Evolutionary conservation across 2,329 filamentous ascomycete species (phyloP).

Genomic region (Colletotrichum sp.): DNA sequence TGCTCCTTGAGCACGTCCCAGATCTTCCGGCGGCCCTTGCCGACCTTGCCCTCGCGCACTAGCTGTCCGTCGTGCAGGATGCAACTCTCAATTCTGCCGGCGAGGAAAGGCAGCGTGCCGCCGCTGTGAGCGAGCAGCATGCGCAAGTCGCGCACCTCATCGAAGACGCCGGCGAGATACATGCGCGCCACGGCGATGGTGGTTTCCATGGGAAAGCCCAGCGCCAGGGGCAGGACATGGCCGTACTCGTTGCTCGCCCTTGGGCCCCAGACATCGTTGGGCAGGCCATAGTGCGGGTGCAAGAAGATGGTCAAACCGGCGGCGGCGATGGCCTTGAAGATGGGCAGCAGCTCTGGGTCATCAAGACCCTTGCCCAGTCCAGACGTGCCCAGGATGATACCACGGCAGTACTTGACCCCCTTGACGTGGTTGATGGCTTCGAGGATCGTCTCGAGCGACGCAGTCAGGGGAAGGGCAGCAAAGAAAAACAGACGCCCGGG

Average conservation of each 20-base stretch:
- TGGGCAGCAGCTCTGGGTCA: constrained; percentile 73
- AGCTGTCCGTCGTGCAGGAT: constrained; percentile 83
- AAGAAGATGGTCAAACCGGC: constrained; percentile 76
- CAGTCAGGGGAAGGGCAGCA: constrained; percentile 79
- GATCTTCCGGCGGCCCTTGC: constrained; percentile 51
- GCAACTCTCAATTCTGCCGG: constrained; percentile 87
- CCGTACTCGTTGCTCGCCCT: constrained; percentile 74
- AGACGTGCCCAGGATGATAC: constrained; percentile 87
- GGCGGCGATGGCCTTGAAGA: constrained; percentile 73
- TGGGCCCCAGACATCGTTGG: constrained; percentile 79
- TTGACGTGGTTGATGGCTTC: constrained; percentile 69
- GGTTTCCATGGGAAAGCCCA: constrained; percentile 92
- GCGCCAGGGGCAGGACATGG: constrained; percentile 82
- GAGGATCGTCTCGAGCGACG: constrained; percentile 65
- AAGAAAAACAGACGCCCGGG: constrained; percentile 81
- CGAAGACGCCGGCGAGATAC: constrained; percentile 86
- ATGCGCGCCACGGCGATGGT: constrained; percentile 89
- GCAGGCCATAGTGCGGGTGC: constrained; percentile 91
- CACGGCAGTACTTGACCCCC: constrained; percentile 71
- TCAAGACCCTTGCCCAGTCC: constrained; percentile 83
- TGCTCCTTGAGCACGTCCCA: constrained; percentile 71
- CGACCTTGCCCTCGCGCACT: constrained; percentile 63
- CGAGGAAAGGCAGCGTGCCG: constrained; percentile 86
- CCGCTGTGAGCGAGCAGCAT: constrained; percentile 89
- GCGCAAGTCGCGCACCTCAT: constrained; percentile 70